Evolutionary conservation across 257 asterid species (phyloP), one percentile per base, ranked within the genome.

Genomic region (Thymus quinquecostatus): DNA sequence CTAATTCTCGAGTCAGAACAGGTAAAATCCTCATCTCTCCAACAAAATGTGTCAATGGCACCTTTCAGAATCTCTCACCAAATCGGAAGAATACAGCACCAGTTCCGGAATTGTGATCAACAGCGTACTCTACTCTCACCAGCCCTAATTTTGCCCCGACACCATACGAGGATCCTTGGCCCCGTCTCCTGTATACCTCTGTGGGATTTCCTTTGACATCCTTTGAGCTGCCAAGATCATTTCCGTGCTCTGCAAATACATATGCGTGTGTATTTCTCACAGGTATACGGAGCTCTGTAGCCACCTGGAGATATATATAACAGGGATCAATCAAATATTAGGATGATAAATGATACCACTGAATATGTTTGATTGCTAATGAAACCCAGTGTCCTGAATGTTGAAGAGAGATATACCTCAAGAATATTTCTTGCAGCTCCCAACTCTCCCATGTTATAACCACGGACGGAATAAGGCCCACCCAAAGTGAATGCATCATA

Each of bases 161-260:
- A 47, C 99, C 99, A 4, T 92, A 95, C 0, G 99, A 95, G 29
- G 99, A 92, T 43, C 99, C 99, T 3, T 84, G 89, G 6, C 98
- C 98, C 91, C 86, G 77, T 76, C 97, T 84, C 82, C 97, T 79
- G 75, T 95, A 92, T 66, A 87, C 97, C 86, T 87, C 95, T 0
- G 98, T 92, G 1, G 98, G 99, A 83, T 95, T 92, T 73, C 99
- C 99, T 83, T 95, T 95, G 27, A 95, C 94, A 30, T 88, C 96
- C 79, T 86, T 90, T 33, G 99, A 95, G 57, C 90, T 87, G 60
- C 98, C 98, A 12, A 92, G 96, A 75, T 95, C 99, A 49, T 90
- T 92, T 10, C 99, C 98, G 48, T 95, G 98, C 73, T 95, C 99
- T 30, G 89, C 97, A 80, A 95, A 95, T 61, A 85, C 96, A 76